Evolutionary conservation across 352 stramenopile genomes (phyloP).

Genomic region (Phytopythium mirpurense): DNA sequence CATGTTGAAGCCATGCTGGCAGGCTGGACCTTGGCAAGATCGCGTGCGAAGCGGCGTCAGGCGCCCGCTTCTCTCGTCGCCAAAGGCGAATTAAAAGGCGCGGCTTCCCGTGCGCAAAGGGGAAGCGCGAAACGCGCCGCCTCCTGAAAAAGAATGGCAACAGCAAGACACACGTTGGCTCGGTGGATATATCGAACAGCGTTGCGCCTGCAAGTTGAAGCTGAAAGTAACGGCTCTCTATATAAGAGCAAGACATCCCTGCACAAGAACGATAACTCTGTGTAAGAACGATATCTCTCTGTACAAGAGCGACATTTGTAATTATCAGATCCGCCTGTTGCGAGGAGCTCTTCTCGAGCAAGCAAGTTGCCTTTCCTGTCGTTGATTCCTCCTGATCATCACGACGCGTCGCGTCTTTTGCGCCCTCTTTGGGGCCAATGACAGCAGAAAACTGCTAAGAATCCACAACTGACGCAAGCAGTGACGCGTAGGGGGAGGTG

Average conservation of each 20-base stretch:
- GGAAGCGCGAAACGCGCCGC: too few relatives aligned
- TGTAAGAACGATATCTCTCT: neutral
- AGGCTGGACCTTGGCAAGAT: too few relatives aligned
- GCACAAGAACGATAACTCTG: neutral
- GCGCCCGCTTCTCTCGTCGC: too few relatives aligned
- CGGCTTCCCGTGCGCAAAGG: too few relatives aligned
- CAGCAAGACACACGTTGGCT: too few relatives aligned
- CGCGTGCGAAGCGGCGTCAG: too few relatives aligned
- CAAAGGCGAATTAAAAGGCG: too few relatives aligned
- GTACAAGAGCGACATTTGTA: neutral
- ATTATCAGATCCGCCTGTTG: neutral
- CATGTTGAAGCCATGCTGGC: too few relatives aligned
- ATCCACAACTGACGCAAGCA: neutral
- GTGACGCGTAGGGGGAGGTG: neutral
- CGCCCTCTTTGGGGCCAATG: neutral
- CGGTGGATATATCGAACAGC: too few relatives aligned
- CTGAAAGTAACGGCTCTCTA: neutral
- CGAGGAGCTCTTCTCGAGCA: neutral
- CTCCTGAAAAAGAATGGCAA: too few relatives aligned
- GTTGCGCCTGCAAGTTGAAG: slow-evolving; percentile 2
- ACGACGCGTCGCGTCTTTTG: neutral
- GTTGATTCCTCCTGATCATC: neutral
- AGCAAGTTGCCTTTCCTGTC: neutral
- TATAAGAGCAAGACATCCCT: neutral
- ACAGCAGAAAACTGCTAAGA: neutral